Base-by-base conservation (phyloP, 257 asterid genomes). In the Verbena officinalis region DNA sequence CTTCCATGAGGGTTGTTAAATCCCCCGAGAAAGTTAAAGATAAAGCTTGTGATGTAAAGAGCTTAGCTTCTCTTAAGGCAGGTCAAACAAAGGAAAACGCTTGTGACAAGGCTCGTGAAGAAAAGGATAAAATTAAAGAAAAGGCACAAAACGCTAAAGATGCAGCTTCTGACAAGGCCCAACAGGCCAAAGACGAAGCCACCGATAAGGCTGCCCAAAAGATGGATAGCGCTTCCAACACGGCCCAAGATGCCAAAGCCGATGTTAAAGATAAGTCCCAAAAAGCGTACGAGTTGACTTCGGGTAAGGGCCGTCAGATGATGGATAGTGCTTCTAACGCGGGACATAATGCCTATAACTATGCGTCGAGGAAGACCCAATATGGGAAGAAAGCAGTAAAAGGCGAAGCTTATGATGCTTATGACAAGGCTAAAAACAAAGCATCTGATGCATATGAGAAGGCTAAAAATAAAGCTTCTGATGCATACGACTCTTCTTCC, bases 81-180 rank as follows among this genome's bases (percentile, higher is more conserved):
- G 14, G 6, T 9, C 40, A 36, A 36, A 7, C 1, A 9, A 36
- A 4, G 10, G 40, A 36, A 1, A 36, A 36, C 3, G 10, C 40
- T 9, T 42, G 46, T 22, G 78, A 27, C 33, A 5, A 27, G 33
- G 5, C 5, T 27, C 33, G 33, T 27, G 33, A 27, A 5, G 4
- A 27, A 2, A 27, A 27, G 5, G 33, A 27, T 2, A 27, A 72
- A 0, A 54, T 48, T 2, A 67, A 54, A 51, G 49, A 17, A 1
- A 71, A 67, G 30, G 45, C 38, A 1, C 73, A 59, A 33, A 57
- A 60, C 14, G 71, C 71, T 3, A 19, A 17, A 7, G 59, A 48
- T 14, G 78, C 64, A 45, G 78, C 69, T 17, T 64, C 76, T 1
- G 68, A 80, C 34, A 39, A 67, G 61, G 64, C 70, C 0, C 5